Percentiles rank a stretch among this genome's conserved stretches.
Evolutionary conservation across 495 filamentous ascomycete genomes (phyloP).

Genomic region (Beverwykella pulmonaria): DNA sequence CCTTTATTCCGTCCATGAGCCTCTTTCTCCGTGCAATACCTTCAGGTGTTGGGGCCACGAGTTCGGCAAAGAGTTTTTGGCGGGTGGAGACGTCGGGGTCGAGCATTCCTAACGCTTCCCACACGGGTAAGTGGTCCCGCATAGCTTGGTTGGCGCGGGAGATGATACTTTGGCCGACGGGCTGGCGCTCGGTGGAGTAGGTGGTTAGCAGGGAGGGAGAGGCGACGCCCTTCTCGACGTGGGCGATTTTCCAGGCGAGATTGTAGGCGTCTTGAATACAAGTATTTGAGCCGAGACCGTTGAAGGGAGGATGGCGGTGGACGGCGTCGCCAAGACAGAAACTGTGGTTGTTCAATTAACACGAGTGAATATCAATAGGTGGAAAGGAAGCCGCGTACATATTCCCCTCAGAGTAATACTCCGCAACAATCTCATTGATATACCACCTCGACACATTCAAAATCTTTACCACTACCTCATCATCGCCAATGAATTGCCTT

Average conservation of each 20-base stretch:
- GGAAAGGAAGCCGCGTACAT: not conserved
- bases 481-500: no score
- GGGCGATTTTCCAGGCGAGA: slow-evolving; percentile 60
- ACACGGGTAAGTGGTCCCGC: no score
- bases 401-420: slow-evolving; percentile 42
- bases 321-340: slow-evolving; percentile 58
- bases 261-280: slow-evolving; percentile 61
- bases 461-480: no score
- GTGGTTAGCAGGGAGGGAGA: slow-evolving; percentile 42
- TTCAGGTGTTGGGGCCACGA: no score
- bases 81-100: no score
- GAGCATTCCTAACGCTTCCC: no score
- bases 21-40: no score
- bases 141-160: no score
- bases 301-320: slow-evolving; percentile 56
- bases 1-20: no score
- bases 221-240: slow-evolving; percentile 45
- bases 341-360: slow-evolving; percentile 43
- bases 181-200: slow-evolving; percentile 56
- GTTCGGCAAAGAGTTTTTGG: no score
- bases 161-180: no score
- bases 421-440: slow-evolving; percentile 57
- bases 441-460: slow-evolving; percentile 59
- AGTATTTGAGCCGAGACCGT: slow-evolving; percentile 58
- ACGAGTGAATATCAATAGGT: not conserved